These are phyloP conservation scores for Evernia prunastri DNA, from an alignment of 495 filamentous ascomycete genomes.

Conservation along the genomic window DNA sequence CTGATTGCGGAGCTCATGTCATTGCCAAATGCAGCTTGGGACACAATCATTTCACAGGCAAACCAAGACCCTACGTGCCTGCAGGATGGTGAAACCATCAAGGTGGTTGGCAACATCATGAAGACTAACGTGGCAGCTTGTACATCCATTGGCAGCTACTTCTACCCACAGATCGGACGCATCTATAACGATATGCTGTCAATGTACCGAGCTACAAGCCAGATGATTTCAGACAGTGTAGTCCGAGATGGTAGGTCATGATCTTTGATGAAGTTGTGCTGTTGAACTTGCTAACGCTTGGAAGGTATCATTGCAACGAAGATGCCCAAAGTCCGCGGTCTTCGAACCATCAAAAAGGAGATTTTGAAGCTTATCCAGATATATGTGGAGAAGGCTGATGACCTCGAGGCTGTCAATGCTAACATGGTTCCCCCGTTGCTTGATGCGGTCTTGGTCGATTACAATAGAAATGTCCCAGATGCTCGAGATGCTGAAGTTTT, in stretches of 20 bases:
- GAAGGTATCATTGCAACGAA: conserved; percentile 89
- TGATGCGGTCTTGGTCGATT: conserved; percentile 90
- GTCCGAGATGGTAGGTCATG: conserved; percentile 67
- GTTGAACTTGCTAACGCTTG: conserved; percentile 25
- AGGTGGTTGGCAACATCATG: conserved; percentile 98
- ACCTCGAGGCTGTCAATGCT: conserved; percentile 81
- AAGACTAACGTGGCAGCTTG: conserved; percentile 99
- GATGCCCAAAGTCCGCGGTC: conserved; percentile 88
- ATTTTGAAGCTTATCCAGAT: conserved; percentile 97
- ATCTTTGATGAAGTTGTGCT: background rate
- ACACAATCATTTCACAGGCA: conserved; percentile 80
- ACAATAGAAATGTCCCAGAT: conserved; percentile 93
- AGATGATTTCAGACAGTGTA: conserved; percentile 89
- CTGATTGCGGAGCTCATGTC: conserved; percentile 89
- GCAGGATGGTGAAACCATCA: conserved; percentile 89
- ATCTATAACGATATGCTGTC: conserved; percentile 98
- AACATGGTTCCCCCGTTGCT: conserved; percentile 96
- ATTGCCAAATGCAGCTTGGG: conserved; percentile 90
- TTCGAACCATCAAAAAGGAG: conserved; percentile 98
- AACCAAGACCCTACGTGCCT: conserved; percentile 74
- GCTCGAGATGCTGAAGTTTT: conserved; percentile 95
- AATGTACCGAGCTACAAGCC: conserved; percentile 95
- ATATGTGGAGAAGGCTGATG: conserved; percentile 96
- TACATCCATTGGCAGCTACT: conserved; percentile 91
- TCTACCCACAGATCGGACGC: conserved; percentile 96